Evolutionary conservation across 176 grass and related monocot species (phyloP).

Genomic region (Phoenix dactylifera): DNA sequence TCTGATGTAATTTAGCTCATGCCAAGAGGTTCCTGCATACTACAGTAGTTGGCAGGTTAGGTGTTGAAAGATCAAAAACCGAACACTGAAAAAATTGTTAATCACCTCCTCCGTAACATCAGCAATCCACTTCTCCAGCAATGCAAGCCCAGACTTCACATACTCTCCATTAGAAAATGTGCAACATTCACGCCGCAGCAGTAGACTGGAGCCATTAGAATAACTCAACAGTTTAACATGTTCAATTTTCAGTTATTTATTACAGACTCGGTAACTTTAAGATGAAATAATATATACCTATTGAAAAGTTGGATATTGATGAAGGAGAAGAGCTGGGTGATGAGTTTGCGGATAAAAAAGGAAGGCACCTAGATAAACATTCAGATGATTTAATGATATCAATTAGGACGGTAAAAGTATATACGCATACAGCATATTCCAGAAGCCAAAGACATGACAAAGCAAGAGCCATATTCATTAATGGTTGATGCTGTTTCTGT

Average conservation of each 20-base stretch:
- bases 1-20: constrained; percentile 97
- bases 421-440: too few relatives aligned
- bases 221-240: too few relatives aligned
- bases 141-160: constrained; percentile 79
- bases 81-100: neutral
- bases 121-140: constrained; percentile 96
- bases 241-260: too few relatives aligned
- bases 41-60: constrained; percentile 26
- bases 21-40: constrained; percentile 95
- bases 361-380: constrained; percentile 68
- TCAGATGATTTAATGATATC: too few relatives aligned
- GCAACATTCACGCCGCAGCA: constrained; percentile 92
- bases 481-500: too few relatives aligned
- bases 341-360: constrained; percentile 95
- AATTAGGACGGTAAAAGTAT: too few relatives aligned
- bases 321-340: constrained; percentile 91
- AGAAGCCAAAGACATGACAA: too few relatives aligned
- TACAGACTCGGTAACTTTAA: neutral
- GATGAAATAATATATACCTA: constrained; percentile 43
- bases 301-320: constrained; percentile 99
- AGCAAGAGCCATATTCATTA: too few relatives aligned
- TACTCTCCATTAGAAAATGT: constrained; percentile 97
- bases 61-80: too few relatives aligned
- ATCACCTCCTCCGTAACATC: constrained; percentile 78
- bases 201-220: constrained; percentile 35